These are phyloP conservation scores for Eucalyptus sp. DNA, from an alignment of 345 rosid genomes.

Conservation along the genomic window DNA sequence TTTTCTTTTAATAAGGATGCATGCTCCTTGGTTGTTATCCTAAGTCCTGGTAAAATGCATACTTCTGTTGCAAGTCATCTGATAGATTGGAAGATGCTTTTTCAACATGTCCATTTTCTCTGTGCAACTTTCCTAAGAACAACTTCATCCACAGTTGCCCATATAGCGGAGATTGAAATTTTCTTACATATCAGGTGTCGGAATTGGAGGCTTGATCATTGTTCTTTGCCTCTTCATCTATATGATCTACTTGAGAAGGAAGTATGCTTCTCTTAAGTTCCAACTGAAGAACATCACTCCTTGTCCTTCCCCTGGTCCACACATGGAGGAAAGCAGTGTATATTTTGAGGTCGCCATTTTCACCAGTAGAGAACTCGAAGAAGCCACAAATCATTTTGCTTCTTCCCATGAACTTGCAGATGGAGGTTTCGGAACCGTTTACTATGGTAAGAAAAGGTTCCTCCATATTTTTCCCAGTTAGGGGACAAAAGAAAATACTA, in stretches of 20 bases:
- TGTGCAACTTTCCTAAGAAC: neutral
- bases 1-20: neutral
- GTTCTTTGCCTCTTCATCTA: constrained; percentile 1
- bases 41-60: neutral
- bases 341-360: constrained; percentile 39
- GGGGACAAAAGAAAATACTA: neutral
- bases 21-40: neutral
- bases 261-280: neutral
- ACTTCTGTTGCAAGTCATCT: neutral
- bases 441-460: constrained; percentile 27
- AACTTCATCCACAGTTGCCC: neutral
- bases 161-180: neutral
- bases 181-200: neutral
- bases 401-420: constrained; percentile 33
- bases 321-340: constrained; percentile 12
- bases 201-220: constrained; percentile 9
- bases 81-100: neutral
- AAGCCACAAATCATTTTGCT: constrained; percentile 38
- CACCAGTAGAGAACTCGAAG: constrained; percentile 37
- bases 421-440: constrained; percentile 64
- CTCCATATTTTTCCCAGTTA: neutral
- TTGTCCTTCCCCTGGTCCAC: constrained; percentile 10
- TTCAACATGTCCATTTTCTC: neutral
- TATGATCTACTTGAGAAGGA: constrained; percentile 2
- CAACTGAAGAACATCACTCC: neutral